Base-by-base conservation (phyloP, 2,329 filamentous ascomycete species). In the Pseudogymnoascus sp. region DNA sequence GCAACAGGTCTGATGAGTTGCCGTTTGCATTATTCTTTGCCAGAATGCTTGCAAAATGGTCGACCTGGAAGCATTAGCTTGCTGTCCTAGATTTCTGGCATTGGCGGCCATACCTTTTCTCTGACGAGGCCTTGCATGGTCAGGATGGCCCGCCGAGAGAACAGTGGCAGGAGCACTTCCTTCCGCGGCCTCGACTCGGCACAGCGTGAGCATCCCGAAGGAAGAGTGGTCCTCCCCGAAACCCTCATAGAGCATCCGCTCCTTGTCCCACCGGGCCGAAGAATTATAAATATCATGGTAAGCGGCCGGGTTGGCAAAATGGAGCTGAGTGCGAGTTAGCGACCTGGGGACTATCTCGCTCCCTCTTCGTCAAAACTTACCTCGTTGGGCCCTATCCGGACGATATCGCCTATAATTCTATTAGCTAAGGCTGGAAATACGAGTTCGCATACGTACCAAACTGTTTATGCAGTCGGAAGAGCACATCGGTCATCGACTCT, bases 281-380 rank as follows among this genome's bases (percentile, higher is more conserved):
- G 70, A 70, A 65, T 73, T 75, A 68, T 78, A 77, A 38, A 78
- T 77, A 49, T 75, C 74, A 62, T 74, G 68, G 64, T 77, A 78
- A 18, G 73, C 74, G 12, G 71, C 49, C 2, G 76, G 76, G 9
- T 72, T 69, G 14, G 70, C 71, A 67, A 78, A 77, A 64, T 78
- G 75, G 14, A 78, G 71, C 72, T 77, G 37, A n/a, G 21, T 6
- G 21, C 3, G 8, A 21, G 33, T 60, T 43, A 60, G 58, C 16
- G 33, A 38, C 8, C 33, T 28, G 11, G 4, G 41, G 23, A 38
- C 60, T 9, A n/a, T 23, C 9, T 37, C 12, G 16, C 2, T 5
- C 31, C 43, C 37, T 61, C 43, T 33, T 25, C 14, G 28, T 21
- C 6, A 38, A 38, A 28, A 33, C 60, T 59, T 45, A 75, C 63